Base-by-base conservation (phyloP, 202 grass and related monocot species). In the Zizania palustris region DNA sequence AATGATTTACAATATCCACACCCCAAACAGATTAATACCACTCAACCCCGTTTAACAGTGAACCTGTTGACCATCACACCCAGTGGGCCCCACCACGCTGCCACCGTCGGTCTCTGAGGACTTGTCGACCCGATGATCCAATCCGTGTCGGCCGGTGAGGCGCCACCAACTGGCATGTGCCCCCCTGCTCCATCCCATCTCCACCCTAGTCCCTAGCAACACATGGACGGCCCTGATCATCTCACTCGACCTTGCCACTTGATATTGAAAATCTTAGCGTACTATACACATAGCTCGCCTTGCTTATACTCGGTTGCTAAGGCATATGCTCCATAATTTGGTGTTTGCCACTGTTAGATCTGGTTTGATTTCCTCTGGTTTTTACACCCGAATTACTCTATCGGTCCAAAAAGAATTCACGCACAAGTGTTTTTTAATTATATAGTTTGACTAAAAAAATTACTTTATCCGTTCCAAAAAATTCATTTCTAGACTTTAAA, bases 121-220 rank as follows among this genome's bases (percentile, higher is more conserved):
- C 82, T 34, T 39, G 76, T 80, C 81, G 81, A 83, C 83, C 67
- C 72, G 72, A 70, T 77, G 73, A 79, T 67, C 74, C 42, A 41
- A 72, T 21, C 72, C 75, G 43, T 88, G 81, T 84, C 86, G 65
- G 81, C 16, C 64, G 73, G 53, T 63, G 45, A 21, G 45, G 71
- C 51, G 20, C 79, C 73, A 62, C 67, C 79, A 21, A 48, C 69
- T 77, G 73, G 85, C 60, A 7, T 0, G n/a, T 1, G 36, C 75
- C 45, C 0, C 84, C 34, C 41, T 12, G 14, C 1, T 21, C 65
- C 22, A 42, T 6, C 44, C 37, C 68, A 20, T 45, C 68, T 22
- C 11, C 3, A 67, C 55, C 28, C 28, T 42, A 0, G 4, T 19
- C n/a, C 21, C 44, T 42, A 0, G 4, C 34, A 10, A 65, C 59